phyloP scores from a whole-genome alignment of 345 rosid genomes.

The Lenwebbia sp. region DNA sequence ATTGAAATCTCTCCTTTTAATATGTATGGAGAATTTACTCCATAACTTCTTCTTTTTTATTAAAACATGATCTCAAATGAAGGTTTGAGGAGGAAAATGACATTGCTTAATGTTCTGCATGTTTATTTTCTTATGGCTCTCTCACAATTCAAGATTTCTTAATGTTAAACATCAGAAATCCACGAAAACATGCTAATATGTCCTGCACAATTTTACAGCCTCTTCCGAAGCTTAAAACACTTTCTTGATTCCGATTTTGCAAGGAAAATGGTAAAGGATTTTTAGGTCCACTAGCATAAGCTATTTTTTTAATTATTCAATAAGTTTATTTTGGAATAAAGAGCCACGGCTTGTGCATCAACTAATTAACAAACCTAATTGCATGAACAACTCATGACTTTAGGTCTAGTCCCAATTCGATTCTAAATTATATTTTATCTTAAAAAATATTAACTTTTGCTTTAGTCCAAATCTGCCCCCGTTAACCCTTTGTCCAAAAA shows the following conservation, averaged over 20 bases:
- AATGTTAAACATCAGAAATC: neutral
- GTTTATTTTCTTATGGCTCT: too few species aligned
- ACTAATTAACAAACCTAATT: neutral
- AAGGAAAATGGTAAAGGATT: neutral
- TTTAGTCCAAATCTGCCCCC: rapidly evolving
- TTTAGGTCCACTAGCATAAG: neutral
- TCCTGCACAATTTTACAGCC: neutral
- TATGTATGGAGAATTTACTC: too few species aligned
- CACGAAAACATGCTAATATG: neutral
- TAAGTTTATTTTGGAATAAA: neutral
- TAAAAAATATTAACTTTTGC: neutral
- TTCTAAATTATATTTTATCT: rapidly evolving
- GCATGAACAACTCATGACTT: too few species aligned
- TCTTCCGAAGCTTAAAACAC: neutral
- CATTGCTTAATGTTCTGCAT: too few species aligned
- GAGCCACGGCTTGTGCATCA: neutral
- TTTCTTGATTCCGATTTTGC: neutral
- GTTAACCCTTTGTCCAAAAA: rapidly evolving
- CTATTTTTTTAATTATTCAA: neutral
- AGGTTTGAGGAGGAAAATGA: too few species aligned
- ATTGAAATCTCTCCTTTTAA: too few species aligned
- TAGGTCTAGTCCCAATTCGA: neutral
- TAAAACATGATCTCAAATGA: too few species aligned
- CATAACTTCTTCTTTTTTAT: too few species aligned
- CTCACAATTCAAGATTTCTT: neutral